Evolutionary conservation across 495 filamentous ascomycete species (phyloP).

Genomic region (Lichenothelia convexa): DNA sequence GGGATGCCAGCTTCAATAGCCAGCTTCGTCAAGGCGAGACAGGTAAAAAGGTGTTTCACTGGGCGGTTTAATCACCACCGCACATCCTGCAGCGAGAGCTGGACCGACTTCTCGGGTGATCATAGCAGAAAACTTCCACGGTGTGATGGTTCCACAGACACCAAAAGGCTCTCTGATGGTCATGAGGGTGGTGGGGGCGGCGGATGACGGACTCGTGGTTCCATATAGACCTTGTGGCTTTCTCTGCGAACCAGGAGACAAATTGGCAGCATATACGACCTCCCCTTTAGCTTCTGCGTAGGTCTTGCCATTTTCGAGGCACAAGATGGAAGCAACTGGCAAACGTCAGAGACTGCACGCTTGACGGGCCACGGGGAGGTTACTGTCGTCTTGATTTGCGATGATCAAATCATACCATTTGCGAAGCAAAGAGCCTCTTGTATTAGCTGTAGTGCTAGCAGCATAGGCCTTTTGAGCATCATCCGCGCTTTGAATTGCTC

Average conservation of each 20-base stretch:
- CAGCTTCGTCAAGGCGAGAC: conserved; percentile 66
- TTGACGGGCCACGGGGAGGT: not conserved
- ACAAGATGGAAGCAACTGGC: conserved; percentile 14
- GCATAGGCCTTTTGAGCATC: not conserved
- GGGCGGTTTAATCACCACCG: conserved; percentile 69
- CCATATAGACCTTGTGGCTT: conserved; percentile 11
- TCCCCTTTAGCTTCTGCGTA: conserved; percentile 12
- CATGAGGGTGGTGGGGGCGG: not conserved
- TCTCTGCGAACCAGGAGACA: conserved; percentile 14
- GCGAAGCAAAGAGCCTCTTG: conserved; percentile 6
- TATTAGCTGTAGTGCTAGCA: conserved; percentile 1
- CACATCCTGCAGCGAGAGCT: conserved; percentile 68
- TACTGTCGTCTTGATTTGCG: conserved; percentile 10
- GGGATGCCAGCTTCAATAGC: conserved; percentile 71
- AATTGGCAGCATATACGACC: conserved; percentile 10
- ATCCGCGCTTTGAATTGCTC: not conserved
- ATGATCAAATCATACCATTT: conserved; percentile 9
- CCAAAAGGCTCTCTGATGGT: conserved; percentile 34
- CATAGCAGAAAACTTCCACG: conserved; percentile 91
- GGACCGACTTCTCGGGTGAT: conserved; percentile 77
- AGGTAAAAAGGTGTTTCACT: conserved; percentile 74
- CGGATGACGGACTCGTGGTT: conserved; percentile 3
- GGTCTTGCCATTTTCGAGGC: conserved; percentile 16
- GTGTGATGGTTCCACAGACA: conserved; percentile 84
- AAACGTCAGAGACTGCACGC: not conserved